Conservation (phyloP, 768 basidiomycete species). For the Lentinula aciculospora region DNA sequence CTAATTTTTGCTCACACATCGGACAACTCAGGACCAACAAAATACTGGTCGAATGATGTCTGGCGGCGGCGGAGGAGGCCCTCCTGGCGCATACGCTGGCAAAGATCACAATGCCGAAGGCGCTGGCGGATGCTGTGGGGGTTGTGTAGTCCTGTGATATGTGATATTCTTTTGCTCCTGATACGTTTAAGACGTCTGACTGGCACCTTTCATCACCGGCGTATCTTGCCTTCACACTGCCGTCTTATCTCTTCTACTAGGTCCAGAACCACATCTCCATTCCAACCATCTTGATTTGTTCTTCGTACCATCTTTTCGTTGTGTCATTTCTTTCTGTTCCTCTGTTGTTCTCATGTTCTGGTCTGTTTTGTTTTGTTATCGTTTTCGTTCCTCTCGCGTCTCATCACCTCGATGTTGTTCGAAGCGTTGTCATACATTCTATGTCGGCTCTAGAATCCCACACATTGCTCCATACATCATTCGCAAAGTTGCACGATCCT, state of each 20-base stretch:
- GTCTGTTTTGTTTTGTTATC: neutral
- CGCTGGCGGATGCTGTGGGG: conserved; percentile 56
- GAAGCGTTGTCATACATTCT: no score
- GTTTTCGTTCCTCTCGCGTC: neutral
- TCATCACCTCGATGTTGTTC: no score
- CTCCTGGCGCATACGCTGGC: conserved; percentile 44
- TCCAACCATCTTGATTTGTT: neutral
- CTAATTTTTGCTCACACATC: conserved; percentile 2
- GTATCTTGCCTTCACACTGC: neutral
- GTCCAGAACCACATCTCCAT: neutral
- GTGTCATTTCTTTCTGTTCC: conserved; percentile 8
- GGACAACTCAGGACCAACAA: conserved; percentile 59
- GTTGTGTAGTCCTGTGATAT: conserved; percentile 53
- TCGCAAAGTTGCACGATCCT: no score
- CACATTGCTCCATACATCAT: no score
- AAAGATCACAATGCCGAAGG: conserved; percentile 49
- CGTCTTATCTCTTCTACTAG: neutral
- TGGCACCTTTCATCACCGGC: neutral
- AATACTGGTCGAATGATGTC: conserved; percentile 62
- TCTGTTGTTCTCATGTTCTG: neutral
- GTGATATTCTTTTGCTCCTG: conserved; percentile 1
- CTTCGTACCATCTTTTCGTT: conserved; percentile 5
- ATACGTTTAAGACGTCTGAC: conserved; percentile 10
- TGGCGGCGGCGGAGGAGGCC: conserved; percentile 33
- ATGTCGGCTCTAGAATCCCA: no score